These are phyloP conservation scores for Aspergillus sp. DNA, from an alignment of 2,329 filamentous ascomycete species.

Conservation along the genomic window DNA sequence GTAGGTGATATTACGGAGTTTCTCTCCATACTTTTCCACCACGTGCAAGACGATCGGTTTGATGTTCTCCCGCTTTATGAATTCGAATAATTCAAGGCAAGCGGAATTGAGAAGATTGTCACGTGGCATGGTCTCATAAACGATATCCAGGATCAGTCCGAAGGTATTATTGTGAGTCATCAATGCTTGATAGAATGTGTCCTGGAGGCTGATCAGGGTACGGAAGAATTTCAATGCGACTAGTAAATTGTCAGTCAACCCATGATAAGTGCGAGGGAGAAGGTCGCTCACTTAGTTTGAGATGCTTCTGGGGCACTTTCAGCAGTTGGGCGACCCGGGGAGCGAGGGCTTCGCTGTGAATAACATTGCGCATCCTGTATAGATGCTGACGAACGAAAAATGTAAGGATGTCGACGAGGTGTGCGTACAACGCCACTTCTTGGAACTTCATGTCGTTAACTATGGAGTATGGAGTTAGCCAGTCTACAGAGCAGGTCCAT, in stretches of 20 bases:
- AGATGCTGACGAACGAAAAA: conserved; percentile 92
- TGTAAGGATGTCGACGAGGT: conserved; percentile 87
- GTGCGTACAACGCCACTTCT: conserved; percentile 85
- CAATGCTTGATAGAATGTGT: conserved; percentile 87
- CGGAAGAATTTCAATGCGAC: conserved; percentile 93
- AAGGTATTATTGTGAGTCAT: conserved; percentile 79
- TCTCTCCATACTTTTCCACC: conserved; percentile 79
- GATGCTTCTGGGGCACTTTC: conserved; percentile 79
- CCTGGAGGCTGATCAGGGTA: conserved; percentile 77
- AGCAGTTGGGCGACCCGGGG: conserved; percentile 80
- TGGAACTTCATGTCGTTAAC: conserved; percentile 74
- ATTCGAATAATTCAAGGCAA: conserved; percentile 90
- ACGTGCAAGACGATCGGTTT: conserved; percentile 81
- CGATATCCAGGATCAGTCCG: conserved; percentile 78
- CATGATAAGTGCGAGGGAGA: not conserved
- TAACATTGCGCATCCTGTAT: conserved; percentile 82
- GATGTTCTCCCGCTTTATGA: conserved; percentile 76
- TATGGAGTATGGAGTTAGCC: conserved; percentile 24
- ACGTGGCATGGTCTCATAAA: conserved; percentile 80
- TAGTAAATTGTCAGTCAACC: conserved; percentile 31
- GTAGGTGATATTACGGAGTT: conserved; percentile 72
- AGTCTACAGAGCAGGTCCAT: not conserved
- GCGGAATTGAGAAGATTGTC: conserved; percentile 94
- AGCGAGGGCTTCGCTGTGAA: conserved; percentile 75
- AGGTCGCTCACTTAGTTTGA: conserved; percentile 71